Percentiles rank a stretch among this genome's conserved stretches.
Evolutionary conservation across 2,329 filamentous ascomycete species (phyloP).

Genomic region (Colletotrichum chrysophilum): DNA sequence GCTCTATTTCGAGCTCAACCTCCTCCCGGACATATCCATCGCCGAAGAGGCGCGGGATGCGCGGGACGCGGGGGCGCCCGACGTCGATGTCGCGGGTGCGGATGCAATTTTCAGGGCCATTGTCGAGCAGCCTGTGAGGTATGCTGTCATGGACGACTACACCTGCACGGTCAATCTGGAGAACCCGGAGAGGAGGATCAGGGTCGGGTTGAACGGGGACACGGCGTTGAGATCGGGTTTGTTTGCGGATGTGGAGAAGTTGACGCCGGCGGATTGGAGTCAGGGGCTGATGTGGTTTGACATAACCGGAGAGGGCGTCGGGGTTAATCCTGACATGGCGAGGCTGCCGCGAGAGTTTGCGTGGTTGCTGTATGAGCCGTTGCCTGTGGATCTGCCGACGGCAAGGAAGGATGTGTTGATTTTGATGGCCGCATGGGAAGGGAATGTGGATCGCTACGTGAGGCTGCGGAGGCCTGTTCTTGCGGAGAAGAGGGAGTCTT

Average conservation of each 20-base stretch:
- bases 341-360: neutral
- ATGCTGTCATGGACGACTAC: constrained; percentile 42
- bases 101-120: constrained; percentile 34
- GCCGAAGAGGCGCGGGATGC: constrained; percentile 41
- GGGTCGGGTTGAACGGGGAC: neutral
- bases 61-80: neutral
- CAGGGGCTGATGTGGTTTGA: neutral
- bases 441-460: neutral
- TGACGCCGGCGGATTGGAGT: neutral
- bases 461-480: neutral
- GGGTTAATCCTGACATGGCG: neutral
- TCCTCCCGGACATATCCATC: constrained; percentile 37
- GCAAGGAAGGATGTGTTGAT: neutral
- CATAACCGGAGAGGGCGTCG: neutral
- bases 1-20: constrained; percentile 39
- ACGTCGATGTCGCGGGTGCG: neutral
- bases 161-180: neutral
- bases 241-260: neutral
- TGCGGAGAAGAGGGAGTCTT: neutral
- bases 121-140: constrained; percentile 32
- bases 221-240: neutral
- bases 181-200: neutral
- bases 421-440: neutral
- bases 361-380: neutral
- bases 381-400: neutral